phyloP scores from a whole-genome alignment of 176 grass and related monocot species.

The Aegilops speltoides region DNA sequence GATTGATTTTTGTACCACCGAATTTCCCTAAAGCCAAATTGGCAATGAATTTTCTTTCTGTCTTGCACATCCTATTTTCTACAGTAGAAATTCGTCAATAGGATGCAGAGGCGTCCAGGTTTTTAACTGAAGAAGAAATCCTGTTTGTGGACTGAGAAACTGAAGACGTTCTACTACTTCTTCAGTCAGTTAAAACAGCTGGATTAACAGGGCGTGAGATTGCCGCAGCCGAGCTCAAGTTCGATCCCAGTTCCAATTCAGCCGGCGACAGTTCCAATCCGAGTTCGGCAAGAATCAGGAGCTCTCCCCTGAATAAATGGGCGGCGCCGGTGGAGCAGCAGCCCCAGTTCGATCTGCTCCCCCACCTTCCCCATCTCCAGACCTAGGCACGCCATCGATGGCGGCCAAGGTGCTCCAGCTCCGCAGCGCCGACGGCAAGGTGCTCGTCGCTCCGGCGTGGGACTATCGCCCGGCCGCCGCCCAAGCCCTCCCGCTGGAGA shows the following conservation, averaged over 20 bases:
- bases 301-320: neutral
- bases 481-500: neutral
- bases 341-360: neutral
- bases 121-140: too few relatives aligned
- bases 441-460: neutral
- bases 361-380: neutral
- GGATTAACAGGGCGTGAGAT: too few relatives aligned
- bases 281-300: neutral
- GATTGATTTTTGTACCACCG: too few relatives aligned
- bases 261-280: neutral
- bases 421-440: neutral
- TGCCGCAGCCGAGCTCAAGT: neutral
- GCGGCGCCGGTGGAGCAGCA: too few relatives aligned
- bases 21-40: too few relatives aligned
- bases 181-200: too few relatives aligned
- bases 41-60: too few relatives aligned
- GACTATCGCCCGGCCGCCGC: neutral
- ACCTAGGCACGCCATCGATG: neutral
- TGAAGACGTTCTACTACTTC: too few relatives aligned
- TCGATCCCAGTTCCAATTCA: neutral
- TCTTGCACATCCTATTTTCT: too few relatives aligned
- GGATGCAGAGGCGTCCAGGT: too few relatives aligned
- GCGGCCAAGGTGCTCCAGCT: neutral
- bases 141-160: too few relatives aligned
- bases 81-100: too few relatives aligned